phyloP scores from a whole-genome alignment of 352 stramenopile species.

The Thalassiosira ordinaria region DNA sequence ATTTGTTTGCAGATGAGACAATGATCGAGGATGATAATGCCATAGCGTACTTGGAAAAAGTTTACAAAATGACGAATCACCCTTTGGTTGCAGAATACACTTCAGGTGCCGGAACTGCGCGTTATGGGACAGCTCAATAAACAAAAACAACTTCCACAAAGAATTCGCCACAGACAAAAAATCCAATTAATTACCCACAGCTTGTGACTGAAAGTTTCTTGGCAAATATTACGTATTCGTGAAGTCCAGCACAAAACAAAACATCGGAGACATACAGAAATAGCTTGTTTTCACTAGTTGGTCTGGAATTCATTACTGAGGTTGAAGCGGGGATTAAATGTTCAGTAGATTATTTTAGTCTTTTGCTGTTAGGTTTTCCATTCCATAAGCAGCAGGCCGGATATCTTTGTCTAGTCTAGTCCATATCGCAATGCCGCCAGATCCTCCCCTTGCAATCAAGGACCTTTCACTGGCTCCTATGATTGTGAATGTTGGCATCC shows the following conservation, averaged over 20 bases:
- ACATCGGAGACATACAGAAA: no score
- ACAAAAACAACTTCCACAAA: neutral
- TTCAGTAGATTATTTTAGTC: no score
- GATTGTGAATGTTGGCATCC: slow-evolving; percentile 66
- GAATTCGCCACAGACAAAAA: no score
- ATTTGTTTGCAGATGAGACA: slow-evolving; percentile 32
- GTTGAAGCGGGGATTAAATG: no score
- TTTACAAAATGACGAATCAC: slow-evolving; percentile 38
- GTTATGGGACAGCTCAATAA: slow-evolving; percentile 39
- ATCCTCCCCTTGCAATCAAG: slow-evolving; percentile 61
- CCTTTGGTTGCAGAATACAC: slow-evolving; percentile 34
- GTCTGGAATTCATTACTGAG: no score
- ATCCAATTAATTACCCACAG: no score
- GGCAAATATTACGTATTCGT: no score
- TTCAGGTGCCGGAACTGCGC: slow-evolving; percentile 18
- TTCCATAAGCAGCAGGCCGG: slow-evolving; percentile 54
- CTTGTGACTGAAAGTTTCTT: no score
- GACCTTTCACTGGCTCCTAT: slow-evolving; percentile 63
- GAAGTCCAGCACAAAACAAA: no score
- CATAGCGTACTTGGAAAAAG: slow-evolving; percentile 22
- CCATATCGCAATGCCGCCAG: slow-evolving; percentile 70
- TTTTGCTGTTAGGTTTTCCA: neutral
- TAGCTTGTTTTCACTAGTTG: no score
- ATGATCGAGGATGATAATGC: slow-evolving; percentile 22
- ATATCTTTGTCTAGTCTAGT: slow-evolving; percentile 63